These are phyloP conservation scores for Diutina pseudorugosa DNA, from an alignment of 1,139 yeast genomes.

Conservation along the genomic window DNA sequence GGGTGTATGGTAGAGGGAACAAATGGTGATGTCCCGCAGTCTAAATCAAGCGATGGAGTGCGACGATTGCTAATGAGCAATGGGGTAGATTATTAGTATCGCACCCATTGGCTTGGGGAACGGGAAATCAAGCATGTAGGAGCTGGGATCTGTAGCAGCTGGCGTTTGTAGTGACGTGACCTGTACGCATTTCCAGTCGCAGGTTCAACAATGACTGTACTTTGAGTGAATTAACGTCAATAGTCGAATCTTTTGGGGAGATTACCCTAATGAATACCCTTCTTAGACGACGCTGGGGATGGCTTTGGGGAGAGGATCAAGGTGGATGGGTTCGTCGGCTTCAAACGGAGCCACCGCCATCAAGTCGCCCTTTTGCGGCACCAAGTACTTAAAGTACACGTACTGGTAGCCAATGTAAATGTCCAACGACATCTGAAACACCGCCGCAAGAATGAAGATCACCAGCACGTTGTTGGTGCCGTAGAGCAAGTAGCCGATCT, in stretches of 20 bases:
- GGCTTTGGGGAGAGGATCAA: not conserved
- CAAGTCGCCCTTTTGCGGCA: conserved; percentile 6
- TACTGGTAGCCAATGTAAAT: conserved; percentile 67
- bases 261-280: no score
- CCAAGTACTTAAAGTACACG: conserved; percentile 29
- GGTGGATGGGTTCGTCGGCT: not conserved
- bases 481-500: conserved; percentile 56
- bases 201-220: no score
- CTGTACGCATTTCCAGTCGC: no score
- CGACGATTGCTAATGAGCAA: not conserved
- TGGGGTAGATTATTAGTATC: no score
- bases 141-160: no score
- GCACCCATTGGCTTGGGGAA: no score
- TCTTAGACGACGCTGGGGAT: not conserved
- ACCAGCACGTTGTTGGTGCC: conserved; percentile 62
- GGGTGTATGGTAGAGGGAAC: not conserved
- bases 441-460: conserved; percentile 65
- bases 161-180: no score
- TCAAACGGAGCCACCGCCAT: not conserved
- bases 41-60: not conserved
- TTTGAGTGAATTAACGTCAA: no score
- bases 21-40: no score
- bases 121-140: no score
- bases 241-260: no score
- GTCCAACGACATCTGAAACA: conserved; percentile 72